phyloP scores from a whole-genome alignment of 805 yeast genomes.

The Saturnispora sekii region DNA sequence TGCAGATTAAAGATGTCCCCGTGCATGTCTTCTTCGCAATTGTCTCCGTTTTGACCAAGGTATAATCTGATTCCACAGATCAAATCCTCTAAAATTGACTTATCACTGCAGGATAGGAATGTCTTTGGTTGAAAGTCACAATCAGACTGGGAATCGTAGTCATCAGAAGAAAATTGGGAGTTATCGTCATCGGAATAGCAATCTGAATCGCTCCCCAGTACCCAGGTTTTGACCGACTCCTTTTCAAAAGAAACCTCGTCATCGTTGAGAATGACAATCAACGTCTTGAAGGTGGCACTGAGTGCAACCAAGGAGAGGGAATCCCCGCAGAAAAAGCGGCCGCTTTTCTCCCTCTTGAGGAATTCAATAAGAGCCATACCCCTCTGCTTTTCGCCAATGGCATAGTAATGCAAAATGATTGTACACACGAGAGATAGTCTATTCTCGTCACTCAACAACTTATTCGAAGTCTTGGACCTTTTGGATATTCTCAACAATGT shows the following conservation, averaged over 20 bases:
- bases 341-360: constrained; percentile 13
- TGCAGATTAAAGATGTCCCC: constrained; percentile 19
- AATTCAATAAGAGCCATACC: constrained; percentile 20
- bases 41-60: constrained; percentile 8
- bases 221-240: too few relatives aligned
- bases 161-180: not conserved
- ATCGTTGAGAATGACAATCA: constrained; percentile 16
- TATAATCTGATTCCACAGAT: constrained; percentile 11
- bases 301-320: constrained; percentile 24
- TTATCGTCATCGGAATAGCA: too few relatives aligned
- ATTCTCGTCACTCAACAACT: constrained; percentile 22
- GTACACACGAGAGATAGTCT: constrained; percentile 24
- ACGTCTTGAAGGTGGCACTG: constrained; percentile 20
- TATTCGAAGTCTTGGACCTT: not conserved
- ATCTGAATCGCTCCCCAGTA: too few relatives aligned
- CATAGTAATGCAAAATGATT: constrained; percentile 22
- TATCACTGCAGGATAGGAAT: not conserved
- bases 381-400: constrained; percentile 14
- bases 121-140: not conserved
- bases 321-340: constrained; percentile 10
- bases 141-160: not conserved
- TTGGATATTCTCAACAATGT: constrained; percentile 1
- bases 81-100: constrained; percentile 6
- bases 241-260: too few relatives aligned
- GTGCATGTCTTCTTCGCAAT: constrained; percentile 11